These are phyloP conservation scores for Polygonum aviculare DNA, from an alignment of 148 eudicot genomes.

Conservation along the genomic window DNA sequence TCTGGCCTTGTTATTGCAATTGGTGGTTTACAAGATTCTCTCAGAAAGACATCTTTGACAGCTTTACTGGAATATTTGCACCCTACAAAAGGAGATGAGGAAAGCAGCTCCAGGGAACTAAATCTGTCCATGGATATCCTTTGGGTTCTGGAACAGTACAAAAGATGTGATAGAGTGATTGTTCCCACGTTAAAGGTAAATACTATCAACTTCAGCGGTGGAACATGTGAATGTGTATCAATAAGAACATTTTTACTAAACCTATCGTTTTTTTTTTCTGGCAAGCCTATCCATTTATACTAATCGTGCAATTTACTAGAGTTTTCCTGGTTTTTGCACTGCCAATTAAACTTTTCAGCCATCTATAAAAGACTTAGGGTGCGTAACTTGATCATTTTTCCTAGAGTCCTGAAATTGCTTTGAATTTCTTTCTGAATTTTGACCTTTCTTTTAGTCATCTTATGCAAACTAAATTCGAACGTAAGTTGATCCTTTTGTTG, in stretches of 20 bases:
- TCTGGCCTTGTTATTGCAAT: slow-evolving; percentile 80
- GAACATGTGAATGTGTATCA: neutral
- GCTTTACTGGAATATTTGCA: slow-evolving; percentile 78
- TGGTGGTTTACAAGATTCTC: slow-evolving; percentile 90
- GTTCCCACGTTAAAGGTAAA: slow-evolving; percentile 80
- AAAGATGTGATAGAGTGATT: slow-evolving; percentile 73
- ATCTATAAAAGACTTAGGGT: neutral
- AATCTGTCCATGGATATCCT: slow-evolving; percentile 55
- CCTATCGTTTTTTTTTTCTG: neutral
- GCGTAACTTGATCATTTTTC: no score
- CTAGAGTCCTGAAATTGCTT: neutral
- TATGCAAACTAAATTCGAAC: slow-evolving; percentile 1
- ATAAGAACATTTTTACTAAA: neutral
- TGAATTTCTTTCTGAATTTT: neutral
- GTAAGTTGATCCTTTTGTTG: slow-evolving; percentile 14
- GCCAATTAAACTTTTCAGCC: neutral
- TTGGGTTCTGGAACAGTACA: slow-evolving; percentile 81
- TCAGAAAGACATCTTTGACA: slow-evolving; percentile 64
- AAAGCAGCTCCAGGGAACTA: slow-evolving; percentile 37
- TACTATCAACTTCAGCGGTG: neutral
- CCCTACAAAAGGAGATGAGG: slow-evolving; percentile 21
- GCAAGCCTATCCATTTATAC: neutral
- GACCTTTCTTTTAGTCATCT: neutral
- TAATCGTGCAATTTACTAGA: neutral
- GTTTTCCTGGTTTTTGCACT: neutral